These are phyloP conservation scores for Penicillium cosmopolitanum DNA, from an alignment of 495 filamentous ascomycete genomes.

Conservation along the genomic window DNA sequence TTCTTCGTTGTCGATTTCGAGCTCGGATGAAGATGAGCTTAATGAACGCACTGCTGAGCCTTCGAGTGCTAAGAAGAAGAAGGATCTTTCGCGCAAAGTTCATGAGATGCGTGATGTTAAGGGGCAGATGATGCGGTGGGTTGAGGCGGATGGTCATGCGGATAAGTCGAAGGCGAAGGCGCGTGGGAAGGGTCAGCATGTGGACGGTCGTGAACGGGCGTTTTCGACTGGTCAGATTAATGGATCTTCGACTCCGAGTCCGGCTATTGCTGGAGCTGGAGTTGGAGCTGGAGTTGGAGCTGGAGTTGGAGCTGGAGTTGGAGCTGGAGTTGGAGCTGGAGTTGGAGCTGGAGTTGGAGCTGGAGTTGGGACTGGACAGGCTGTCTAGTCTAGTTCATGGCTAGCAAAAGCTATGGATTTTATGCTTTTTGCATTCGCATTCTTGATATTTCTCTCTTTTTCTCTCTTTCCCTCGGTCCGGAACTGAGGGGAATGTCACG, in stretches of 20 bases:
- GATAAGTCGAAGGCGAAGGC: conserved; percentile 15
- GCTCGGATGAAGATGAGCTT: conserved; percentile 75
- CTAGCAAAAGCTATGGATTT: not conserved
- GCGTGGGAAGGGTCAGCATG: conserved; percentile 12
- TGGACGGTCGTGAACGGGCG: conserved; percentile 24
- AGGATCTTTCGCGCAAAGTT: conserved; percentile 34
- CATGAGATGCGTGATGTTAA: conserved; percentile 49
- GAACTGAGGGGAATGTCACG: conserved; percentile 24
- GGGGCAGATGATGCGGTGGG: conserved; percentile 46
- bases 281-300: too few species aligned
- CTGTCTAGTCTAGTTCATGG: too few species aligned
- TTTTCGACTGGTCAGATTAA: conserved; percentile 13
- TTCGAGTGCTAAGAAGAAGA: conserved; percentile 26
- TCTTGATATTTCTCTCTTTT: conserved; percentile 4
- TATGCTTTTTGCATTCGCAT: not conserved
- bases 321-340: too few species aligned
- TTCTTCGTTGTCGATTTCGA: conserved; percentile 62
- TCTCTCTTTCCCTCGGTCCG: conserved; percentile 22
- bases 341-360: too few species aligned
- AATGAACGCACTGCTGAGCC: conserved; percentile 52
- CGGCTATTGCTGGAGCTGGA: too few species aligned
- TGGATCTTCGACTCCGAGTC: not conserved
- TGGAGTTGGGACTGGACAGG: too few species aligned
- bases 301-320: too few species aligned
- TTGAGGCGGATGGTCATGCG: conserved; percentile 35